Base-by-base conservation (phyloP, 73 alveolate genomes). In the Stentor roeselii region DNA sequence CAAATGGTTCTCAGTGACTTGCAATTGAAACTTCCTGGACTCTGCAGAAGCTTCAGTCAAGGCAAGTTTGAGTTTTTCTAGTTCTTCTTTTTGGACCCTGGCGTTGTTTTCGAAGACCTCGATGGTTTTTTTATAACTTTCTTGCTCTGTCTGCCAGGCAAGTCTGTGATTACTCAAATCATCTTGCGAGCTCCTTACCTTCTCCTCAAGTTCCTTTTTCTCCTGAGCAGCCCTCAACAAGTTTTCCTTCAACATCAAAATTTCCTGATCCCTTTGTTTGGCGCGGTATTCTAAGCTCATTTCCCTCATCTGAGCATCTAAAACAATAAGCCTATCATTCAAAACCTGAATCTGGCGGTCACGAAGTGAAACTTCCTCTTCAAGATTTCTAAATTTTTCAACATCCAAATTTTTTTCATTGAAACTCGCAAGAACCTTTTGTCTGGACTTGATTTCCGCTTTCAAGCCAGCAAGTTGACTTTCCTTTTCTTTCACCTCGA, bases 401-500 rank as follows among this genome's bases (percentile, higher is more conserved):
- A 40, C 0, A 1, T 67, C 80, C 34, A n/a, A 21, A 34, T 21
- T 21, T 67, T 67, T 67, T 27, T 67, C 80, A 27, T 15, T 27
- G 15, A 67, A 21, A 15, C 34, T 36, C 34, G 80, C 21, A 27
- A 67, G 15, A 1, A 67, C 11, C 34, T 32, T 67, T 67, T 67
- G 80, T 67, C 80, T 67, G 21, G 80, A 30, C 14, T 40, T n/a
- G 11, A 67, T 67, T 67, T 67, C 80, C 14, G 80, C 80, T 67
- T 67, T 67, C 34, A 67, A 32, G 1, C 80, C 80, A 67, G 80
- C 80, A 21, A 67, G 80, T 1, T 36, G 27, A 67, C 80, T 67
- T 67, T 67, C 80, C 34, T 67, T 67, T 67, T 67, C 80, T 67
- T 67, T 67, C 21, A 67, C 34, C 2, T 67, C 80, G 34, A n/a